These are phyloP conservation scores for Blastobotrys chiropterorum DNA, from an alignment of 805 yeast genomes.

Conservation along the genomic window DNA sequence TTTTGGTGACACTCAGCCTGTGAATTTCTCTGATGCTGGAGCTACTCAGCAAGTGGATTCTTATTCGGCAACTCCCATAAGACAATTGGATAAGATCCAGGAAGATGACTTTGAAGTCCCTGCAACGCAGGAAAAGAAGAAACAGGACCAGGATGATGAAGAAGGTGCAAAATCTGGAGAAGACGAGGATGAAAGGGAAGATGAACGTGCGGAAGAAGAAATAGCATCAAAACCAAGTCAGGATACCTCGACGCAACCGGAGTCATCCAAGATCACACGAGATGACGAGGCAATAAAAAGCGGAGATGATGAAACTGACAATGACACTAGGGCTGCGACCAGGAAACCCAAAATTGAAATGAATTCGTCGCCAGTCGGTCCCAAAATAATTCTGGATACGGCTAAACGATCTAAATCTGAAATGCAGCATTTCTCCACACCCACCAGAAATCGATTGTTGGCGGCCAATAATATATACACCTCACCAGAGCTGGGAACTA, in stretches of 20 bases:
- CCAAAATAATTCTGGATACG: background rate
- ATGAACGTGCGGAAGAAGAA: background rate
- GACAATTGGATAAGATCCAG: background rate
- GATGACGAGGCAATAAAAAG: background rate
- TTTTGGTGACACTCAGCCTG: background rate
- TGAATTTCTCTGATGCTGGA: background rate
- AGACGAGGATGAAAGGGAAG: slow-evolving; percentile 1
- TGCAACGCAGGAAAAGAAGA: background rate
- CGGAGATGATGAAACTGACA: background rate
- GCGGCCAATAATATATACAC: background rate
- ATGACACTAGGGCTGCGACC: background rate
- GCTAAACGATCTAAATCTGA: background rate
- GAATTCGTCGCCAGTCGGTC: background rate
- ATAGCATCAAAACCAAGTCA: slow-evolving; percentile 1
- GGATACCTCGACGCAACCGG: background rate
- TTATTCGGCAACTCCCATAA: background rate
- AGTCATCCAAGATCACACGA: background rate
- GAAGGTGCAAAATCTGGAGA: background rate
- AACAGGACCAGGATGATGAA: background rate
- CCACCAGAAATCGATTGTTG: background rate
- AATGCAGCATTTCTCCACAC: background rate
- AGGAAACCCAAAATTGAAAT: background rate
- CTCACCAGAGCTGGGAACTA: background rate
- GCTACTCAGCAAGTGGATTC: background rate
- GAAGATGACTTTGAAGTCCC: background rate